These are phyloP conservation scores for Picochlorum sp. DNA, from an alignment of 139 green algal species.

Conservation along the genomic window DNA sequence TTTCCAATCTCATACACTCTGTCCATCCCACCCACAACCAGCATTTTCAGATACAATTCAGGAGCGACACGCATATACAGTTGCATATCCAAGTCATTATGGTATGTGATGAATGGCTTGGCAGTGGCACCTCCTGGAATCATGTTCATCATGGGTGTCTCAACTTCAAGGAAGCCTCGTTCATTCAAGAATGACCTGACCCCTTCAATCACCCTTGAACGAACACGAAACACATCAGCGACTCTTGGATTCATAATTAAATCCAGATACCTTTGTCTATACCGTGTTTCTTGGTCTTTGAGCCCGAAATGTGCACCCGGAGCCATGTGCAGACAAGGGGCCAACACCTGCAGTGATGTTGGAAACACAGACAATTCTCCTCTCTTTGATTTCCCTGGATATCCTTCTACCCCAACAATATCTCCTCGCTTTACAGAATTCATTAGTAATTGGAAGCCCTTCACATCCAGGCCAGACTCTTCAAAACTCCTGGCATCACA, in stretches of 20 bases:
- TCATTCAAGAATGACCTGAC: constrained; percentile 86
- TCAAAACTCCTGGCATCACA: constrained; percentile 57
- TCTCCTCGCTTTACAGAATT: constrained; percentile 83
- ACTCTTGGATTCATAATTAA: constrained; percentile 78
- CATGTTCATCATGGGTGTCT: constrained; percentile 93
- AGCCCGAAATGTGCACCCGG: constrained; percentile 69
- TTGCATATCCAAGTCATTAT: constrained; percentile 98
- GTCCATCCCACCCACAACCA: constrained; percentile 96
- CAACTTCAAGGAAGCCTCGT: constrained; percentile 89
- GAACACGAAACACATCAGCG: constrained; percentile 72
- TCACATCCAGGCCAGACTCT: constrained; percentile 41
- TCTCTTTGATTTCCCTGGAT: constrained; percentile 92
- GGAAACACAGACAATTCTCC: constrained; percentile 96
- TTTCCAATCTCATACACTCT: constrained; percentile 79
- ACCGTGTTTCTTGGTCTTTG: constrained; percentile 91
- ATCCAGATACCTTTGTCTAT: constrained; percentile 95
- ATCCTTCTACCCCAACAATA: constrained; percentile 87
- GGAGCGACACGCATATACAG: constrained; percentile 98
- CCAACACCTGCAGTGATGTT: constrained; percentile 57
- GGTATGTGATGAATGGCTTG: constrained; percentile 90
- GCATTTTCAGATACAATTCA: constrained; percentile 98
- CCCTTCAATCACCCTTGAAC: constrained; percentile 76
- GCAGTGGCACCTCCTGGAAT: constrained; percentile 87
- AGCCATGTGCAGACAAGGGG: constrained; percentile 97
- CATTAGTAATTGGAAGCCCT: constrained; percentile 72